Evolutionary conservation across 2,329 filamentous ascomycete genomes (phyloP).

Genomic region (Dothideomycetes sp.): DNA sequence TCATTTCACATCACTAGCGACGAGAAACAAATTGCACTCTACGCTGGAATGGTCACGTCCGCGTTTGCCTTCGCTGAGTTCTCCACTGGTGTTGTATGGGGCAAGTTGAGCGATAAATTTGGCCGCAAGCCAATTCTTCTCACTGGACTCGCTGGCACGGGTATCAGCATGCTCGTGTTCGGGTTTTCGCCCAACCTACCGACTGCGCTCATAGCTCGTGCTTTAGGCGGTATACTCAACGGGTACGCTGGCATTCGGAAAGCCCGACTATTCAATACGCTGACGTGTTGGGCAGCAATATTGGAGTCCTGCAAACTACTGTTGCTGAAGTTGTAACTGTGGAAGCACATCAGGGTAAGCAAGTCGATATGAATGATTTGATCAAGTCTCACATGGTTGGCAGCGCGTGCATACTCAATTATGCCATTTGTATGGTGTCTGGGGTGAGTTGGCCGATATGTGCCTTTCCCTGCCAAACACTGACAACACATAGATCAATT

Average conservation of each 20-base stretch:
- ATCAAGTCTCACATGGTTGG: constrained; percentile 5
- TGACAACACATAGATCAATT: constrained; percentile 55
- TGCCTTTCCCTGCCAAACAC: constrained; percentile 4
- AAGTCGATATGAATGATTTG: constrained; percentile 4
- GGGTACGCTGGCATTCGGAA: constrained; percentile 48
- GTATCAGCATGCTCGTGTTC: constrained; percentile 84
- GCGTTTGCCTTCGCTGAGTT: constrained; percentile 95
- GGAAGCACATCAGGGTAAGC: constrained; percentile 82
- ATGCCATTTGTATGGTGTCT: constrained; percentile 99
- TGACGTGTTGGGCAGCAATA: constrained; percentile 50
- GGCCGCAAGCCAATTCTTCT: constrained; percentile 88
- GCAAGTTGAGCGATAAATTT: constrained; percentile 78
- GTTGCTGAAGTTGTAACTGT: constrained; percentile 87
- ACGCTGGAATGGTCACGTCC: constrained; percentile 91
- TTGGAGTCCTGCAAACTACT: constrained; percentile 88
- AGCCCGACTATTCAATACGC: background rate
- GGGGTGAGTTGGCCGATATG: constrained; percentile 45
- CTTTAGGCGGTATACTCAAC: constrained; percentile 82
- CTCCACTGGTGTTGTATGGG: constrained; percentile 86
- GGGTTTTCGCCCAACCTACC: constrained; percentile 77
- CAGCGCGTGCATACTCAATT: constrained; percentile 85
- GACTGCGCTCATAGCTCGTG: constrained; percentile 75
- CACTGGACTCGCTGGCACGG: constrained; percentile 80
- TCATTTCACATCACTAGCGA: constrained; percentile 78
- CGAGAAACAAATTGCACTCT: constrained; percentile 72